Evolutionary conservation across 345 rosid genomes (phyloP).

Genomic region (Eucalyptus coolabah): DNA sequence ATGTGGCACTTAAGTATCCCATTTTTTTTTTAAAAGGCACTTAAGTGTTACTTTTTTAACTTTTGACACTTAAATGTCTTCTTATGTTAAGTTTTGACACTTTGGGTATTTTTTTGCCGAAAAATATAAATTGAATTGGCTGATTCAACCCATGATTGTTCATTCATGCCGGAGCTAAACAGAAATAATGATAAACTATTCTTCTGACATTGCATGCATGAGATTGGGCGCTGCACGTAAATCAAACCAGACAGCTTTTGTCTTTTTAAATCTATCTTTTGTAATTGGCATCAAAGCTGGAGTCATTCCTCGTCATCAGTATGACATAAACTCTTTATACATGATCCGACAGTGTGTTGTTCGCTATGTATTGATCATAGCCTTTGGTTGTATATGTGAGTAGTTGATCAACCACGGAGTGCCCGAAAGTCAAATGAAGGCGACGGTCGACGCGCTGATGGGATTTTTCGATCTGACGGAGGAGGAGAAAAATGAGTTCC

Average conservation of each 20-base stretch:
- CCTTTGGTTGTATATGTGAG: not conserved
- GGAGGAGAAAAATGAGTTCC: slow-evolving; percentile 3
- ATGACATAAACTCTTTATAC: not conserved
- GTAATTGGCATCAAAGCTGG: not conserved
- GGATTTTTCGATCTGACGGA: slow-evolving; percentile 12
- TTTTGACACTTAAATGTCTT: rapidly evolving
- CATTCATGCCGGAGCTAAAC: no score
- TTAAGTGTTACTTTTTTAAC: no score
- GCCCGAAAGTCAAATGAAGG: slow-evolving; percentile 1
- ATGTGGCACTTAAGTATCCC: rapidly evolving
- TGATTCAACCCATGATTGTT: no score
- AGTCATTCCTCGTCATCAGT: not conserved
- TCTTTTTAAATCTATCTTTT: not conserved
- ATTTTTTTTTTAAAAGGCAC: no score
- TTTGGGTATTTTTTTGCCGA: rapidly evolving
- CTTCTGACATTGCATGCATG: no score
- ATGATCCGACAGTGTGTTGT: not conserved
- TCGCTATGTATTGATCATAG: not conserved
- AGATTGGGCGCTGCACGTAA: no score
- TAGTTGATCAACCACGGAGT: slow-evolving; percentile 15
- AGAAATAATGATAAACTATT: no score
- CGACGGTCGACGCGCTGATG: not conserved
- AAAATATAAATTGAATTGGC: no score
- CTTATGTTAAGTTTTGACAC: no score
- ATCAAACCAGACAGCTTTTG: not conserved